These are phyloP conservation scores for Boletus albobrunnescens DNA, from an alignment of 1,284 basidiomycete species.

Conservation along the genomic window DNA sequence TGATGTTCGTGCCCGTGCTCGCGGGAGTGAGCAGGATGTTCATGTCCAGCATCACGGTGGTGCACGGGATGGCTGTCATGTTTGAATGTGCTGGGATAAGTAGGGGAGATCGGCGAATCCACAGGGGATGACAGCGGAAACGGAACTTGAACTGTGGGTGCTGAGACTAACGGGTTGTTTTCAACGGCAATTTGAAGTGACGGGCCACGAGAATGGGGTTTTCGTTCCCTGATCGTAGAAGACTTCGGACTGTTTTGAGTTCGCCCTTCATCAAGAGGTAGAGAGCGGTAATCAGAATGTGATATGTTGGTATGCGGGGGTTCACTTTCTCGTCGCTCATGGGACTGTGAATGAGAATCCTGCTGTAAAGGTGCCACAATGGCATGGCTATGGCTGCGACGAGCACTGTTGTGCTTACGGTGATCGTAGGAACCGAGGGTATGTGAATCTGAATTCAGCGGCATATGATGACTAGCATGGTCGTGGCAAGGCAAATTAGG, in stretches of 20 bases:
- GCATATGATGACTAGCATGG: slow-evolving; percentile 22
- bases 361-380: slow-evolving; percentile 15
- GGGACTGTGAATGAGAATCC: slow-evolving; percentile 30
- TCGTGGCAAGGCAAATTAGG: slow-evolving; percentile 11
- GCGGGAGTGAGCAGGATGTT: slow-evolving; percentile 42
- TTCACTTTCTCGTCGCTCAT: slow-evolving; percentile 15
- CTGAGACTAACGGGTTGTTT: slow-evolving; percentile 44
- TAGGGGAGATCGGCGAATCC: slow-evolving; percentile 35
- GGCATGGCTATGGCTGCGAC: slow-evolving; percentile 8
- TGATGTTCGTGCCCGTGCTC: slow-evolving; percentile 56
- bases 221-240: slow-evolving; percentile 28
- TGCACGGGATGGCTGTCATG: slow-evolving; percentile 32
- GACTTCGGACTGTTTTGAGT: slow-evolving; percentile 6
- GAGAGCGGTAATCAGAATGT: slow-evolving; percentile 35
- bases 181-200: slow-evolving; percentile 32
- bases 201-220: slow-evolving; percentile 34
- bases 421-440: slow-evolving; percentile 12
- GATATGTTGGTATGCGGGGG: slow-evolving; percentile 20
- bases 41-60: slow-evolving; percentile 39
- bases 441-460: slow-evolving; percentile 35
- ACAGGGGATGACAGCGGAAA: slow-evolving; percentile 45
- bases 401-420: slow-evolving; percentile 13
- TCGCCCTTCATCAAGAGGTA: slow-evolving; percentile 4
- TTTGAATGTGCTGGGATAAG: slow-evolving; percentile 33
- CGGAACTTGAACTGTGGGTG: slow-evolving; percentile 62